Evolutionary conservation across 805 yeast genomes (phyloP).

Genomic region (Ogataea paradorogensis): DNA sequence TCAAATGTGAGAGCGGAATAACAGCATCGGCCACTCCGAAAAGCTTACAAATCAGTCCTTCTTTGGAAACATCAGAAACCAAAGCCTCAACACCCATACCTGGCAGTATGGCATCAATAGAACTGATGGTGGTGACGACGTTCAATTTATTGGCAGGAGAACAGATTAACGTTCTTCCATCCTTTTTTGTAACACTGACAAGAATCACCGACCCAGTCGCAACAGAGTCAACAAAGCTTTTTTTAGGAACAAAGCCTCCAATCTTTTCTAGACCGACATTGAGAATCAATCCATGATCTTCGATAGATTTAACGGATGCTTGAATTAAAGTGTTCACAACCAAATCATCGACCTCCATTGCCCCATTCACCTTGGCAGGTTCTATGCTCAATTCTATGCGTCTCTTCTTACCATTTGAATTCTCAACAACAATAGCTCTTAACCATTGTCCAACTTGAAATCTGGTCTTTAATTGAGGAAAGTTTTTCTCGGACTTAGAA

Average conservation of each 20-base stretch:
- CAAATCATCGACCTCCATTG: conserved; percentile 58
- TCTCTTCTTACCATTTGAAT: conserved; percentile 41
- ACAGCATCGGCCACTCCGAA: conserved; percentile 76
- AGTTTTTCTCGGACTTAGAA: conserved; percentile 33
- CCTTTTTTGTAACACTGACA: conserved; percentile 50
- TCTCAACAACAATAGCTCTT: conserved; percentile 69
- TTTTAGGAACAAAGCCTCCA: conserved; percentile 73
- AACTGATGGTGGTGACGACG: conserved; percentile 54
- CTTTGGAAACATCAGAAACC: conserved; percentile 52
- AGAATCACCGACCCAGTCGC: conserved; percentile 71
- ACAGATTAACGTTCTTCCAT: conserved; percentile 58
- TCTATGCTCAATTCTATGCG: conserved; percentile 70
- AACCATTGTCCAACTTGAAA: conserved; percentile 83
- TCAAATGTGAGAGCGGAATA: conserved; percentile 63
- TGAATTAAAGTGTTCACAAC: conserved; percentile 64
- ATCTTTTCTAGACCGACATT: conserved; percentile 58
- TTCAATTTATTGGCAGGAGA: conserved; percentile 49
- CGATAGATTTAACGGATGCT: conserved; percentile 72
- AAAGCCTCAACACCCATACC: conserved; percentile 79
- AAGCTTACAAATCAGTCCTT: conserved; percentile 71
- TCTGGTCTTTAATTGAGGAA: conserved; percentile 53
- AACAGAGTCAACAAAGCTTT: conserved; percentile 49
- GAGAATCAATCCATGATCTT: conserved; percentile 87
- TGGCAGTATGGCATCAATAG: conserved; percentile 80
- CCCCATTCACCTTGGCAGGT: conserved; percentile 66